Evolutionary conservation across 2,329 filamentous ascomycete species (phyloP).

Genomic region (Podosphaera xanthii): DNA sequence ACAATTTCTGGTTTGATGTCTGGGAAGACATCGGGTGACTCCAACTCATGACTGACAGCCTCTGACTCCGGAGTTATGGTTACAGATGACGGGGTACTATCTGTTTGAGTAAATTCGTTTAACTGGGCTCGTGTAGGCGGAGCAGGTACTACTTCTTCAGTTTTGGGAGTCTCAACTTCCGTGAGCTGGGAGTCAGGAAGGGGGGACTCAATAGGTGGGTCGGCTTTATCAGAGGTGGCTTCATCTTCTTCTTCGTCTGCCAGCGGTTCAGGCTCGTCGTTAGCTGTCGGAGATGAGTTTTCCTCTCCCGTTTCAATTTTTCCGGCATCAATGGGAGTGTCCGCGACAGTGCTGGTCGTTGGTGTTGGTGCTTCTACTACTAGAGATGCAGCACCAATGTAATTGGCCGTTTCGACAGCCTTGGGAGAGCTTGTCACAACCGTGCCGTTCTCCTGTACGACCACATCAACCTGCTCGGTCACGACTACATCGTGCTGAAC

Average conservation of each 20-base stretch:
- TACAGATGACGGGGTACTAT: not conserved
- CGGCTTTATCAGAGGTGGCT: too few relatives aligned
- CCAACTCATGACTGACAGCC: not conserved
- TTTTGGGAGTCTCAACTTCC: too few relatives aligned
- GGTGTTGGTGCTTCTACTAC: constrained; percentile 1
- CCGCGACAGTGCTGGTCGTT: constrained; percentile 3
- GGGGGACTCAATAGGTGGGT: too few relatives aligned
- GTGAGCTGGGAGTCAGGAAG: too few relatives aligned
- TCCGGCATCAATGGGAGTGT: not conserved
- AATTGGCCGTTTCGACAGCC: constrained; percentile 7
- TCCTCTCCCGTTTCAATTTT: not conserved
- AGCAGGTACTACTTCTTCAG: too few relatives aligned
- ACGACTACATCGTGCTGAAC: constrained; percentile 9
- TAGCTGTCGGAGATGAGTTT: not conserved
- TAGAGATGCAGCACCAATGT: constrained; percentile 5
- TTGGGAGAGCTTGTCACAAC: constrained; percentile 6
- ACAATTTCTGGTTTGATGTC: not conserved
- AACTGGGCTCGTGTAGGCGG: not conserved
- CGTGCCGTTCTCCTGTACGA: constrained; percentile 7
- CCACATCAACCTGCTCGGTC: constrained; percentile 10
- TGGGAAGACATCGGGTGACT: constrained; percentile 1
- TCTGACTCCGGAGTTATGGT: not conserved
- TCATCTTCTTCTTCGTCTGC: too few relatives aligned
- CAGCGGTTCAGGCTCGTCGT: not conserved
- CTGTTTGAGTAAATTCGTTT: not conserved